phyloP scores from a whole-genome alignment of 495 filamentous ascomycete species.

The Parmelia sp. region DNA sequence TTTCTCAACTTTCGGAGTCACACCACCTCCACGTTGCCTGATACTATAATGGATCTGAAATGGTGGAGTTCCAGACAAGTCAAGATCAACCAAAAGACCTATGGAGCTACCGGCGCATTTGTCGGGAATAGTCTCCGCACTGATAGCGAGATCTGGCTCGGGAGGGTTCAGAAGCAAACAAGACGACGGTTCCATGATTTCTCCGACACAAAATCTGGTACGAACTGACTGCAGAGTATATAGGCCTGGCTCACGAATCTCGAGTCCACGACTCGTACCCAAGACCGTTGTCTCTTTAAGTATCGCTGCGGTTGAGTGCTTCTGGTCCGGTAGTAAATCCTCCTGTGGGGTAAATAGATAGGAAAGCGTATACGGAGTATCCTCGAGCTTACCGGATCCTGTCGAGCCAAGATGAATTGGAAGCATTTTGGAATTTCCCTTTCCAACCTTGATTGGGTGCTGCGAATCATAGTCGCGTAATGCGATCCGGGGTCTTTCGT shows the following conservation, averaged over 20 bases:
- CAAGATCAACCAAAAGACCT: slow-evolving; percentile 77
- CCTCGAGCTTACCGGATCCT: slow-evolving; percentile 39
- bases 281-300: slow-evolving; percentile 48
- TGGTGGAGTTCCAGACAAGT: slow-evolving; percentile 83
- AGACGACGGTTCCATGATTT: slow-evolving; percentile 84
- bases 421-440: slow-evolving; percentile 59
- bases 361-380: slow-evolving; percentile 51
- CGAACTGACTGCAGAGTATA: slow-evolving; percentile 75
- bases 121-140: slow-evolving; percentile 74
- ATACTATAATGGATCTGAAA: slow-evolving; percentile 72
- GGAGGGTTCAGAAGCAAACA: slow-evolving; percentile 87
- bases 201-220: slow-evolving; percentile 75
- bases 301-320: slow-evolving; percentile 50
- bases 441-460: slow-evolving; percentile 73
- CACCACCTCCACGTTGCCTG: slow-evolving; percentile 50
- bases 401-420: slow-evolving; percentile 65
- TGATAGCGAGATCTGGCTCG: slow-evolving; percentile 69
- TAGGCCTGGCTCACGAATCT: slow-evolving; percentile 70
- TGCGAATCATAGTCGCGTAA: slow-evolving; percentile 68
- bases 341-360: slow-evolving; percentile 66
- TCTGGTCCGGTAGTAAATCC: slow-evolving; percentile 56
- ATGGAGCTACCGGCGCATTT: slow-evolving; percentile 92
- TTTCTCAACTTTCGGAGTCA: slow-evolving; percentile 42
- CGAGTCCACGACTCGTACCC: slow-evolving; percentile 41
- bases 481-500: slow-evolving; percentile 72